phyloP scores from a whole-genome alignment of 441 rosid genomes.

The Manihot esculenta region DNA sequence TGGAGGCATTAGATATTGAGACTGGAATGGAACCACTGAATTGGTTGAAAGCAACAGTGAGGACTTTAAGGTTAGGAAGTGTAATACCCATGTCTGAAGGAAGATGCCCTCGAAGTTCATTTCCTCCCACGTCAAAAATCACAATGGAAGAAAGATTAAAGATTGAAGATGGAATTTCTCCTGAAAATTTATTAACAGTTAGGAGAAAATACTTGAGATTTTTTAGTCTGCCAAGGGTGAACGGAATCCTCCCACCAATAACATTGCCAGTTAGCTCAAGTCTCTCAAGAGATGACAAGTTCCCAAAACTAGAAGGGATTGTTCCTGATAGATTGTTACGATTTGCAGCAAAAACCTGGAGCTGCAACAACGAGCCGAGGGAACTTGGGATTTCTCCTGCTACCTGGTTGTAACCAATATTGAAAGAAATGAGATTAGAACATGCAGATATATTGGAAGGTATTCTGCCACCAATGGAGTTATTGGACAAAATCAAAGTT shows the following conservation, averaged over 20 bases:
- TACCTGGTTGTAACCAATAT: conserved; percentile 9
- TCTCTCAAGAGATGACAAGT: background rate
- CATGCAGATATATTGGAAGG: conserved; percentile 26
- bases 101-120: conserved; percentile 2
- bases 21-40: background rate
- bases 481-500: background rate
- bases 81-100: background rate
- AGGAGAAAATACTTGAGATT: background rate
- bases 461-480: conserved; percentile 24
- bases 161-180: background rate
- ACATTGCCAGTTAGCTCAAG: background rate
- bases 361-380: conserved; percentile 13
- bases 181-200: background rate
- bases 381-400: conserved; percentile 16
- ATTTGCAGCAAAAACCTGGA: background rate
- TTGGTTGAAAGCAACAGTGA: background rate
- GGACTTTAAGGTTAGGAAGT: background rate
- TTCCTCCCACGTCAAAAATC: background rate
- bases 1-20: conserved; percentile 1
- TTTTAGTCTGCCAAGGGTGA: background rate
- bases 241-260: background rate
- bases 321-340: conserved; percentile 23
- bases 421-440: conserved; percentile 5
- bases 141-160: background rate
- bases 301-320: conserved; percentile 32